Evolutionary conservation across 2,329 filamentous ascomycete species (phyloP).

Genomic region (Alternaria infectoria): DNA sequence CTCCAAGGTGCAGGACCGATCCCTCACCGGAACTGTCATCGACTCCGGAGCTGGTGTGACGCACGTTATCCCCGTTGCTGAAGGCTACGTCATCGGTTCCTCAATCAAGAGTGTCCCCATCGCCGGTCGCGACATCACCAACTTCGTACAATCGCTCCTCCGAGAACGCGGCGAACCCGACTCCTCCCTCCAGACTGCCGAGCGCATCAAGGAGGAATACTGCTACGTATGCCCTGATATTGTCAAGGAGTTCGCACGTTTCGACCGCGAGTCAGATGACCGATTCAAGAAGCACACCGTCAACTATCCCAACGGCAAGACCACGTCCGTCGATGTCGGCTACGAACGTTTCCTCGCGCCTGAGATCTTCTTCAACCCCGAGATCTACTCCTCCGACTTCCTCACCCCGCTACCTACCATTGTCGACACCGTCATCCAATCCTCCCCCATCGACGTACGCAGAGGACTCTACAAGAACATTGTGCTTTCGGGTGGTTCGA

Average conservation of each 20-base stretch:
- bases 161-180: constrained; percentile 96
- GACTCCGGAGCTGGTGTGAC: constrained; percentile 99
- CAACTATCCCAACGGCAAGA: constrained; percentile 81
- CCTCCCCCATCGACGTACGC: constrained; percentile 95
- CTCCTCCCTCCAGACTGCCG: constrained; percentile 94
- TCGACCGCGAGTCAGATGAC: constrained; percentile 84
- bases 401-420: constrained; percentile 92
- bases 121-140: constrained; percentile 96
- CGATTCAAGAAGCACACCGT: constrained; percentile 91
- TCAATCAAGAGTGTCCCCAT: constrained; percentile 99
- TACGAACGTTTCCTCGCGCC: constrained; percentile 98
- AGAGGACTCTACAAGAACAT: constrained; percentile 99
- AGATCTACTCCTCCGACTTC: constrained; percentile 99
- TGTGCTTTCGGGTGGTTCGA: constrained; percentile 94
- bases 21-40: constrained; percentile 95
- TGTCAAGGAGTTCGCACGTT: constrained; percentile 95
- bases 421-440: constrained; percentile 96
- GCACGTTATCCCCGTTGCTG: constrained; percentile 97
- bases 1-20: constrained; percentile 95
- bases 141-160: constrained; percentile 95
- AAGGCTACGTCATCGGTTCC: constrained; percentile 98
- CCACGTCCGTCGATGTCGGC: constrained; percentile 87
- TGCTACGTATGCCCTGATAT: constrained; percentile 99
- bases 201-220: constrained; percentile 98
- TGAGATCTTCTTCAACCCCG: constrained; percentile 99